phyloP scores from a whole-genome alignment of 73 alveolate genomes.

The Uronychia binucleata region DNA sequence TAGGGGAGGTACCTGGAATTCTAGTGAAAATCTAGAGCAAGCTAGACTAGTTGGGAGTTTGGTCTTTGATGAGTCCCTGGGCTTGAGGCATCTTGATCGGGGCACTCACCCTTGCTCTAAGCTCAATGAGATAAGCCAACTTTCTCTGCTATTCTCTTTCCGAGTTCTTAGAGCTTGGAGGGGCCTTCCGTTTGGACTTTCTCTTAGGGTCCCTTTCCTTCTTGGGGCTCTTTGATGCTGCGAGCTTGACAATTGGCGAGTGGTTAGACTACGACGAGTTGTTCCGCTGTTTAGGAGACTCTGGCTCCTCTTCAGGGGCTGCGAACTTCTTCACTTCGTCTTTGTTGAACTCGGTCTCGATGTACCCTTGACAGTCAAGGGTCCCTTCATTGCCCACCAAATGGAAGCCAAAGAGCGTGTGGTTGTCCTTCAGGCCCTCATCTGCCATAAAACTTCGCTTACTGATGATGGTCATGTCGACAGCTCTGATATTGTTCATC shows the following conservation, averaged over 20 bases:
- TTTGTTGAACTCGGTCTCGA: background rate
- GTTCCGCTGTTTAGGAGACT: no score
- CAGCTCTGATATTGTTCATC: background rate
- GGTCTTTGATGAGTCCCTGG: no score
- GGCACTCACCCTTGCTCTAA: no score
- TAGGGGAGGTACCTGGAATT: conserved; percentile 31
- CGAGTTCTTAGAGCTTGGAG: no score
- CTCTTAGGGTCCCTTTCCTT: no score
- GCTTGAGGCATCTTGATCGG: background rate
- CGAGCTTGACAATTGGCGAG: background rate
- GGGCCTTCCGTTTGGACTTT: conserved; percentile 26
- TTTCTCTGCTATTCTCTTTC: no score
- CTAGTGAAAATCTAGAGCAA: conserved; percentile 34
- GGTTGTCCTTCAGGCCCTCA: conserved; percentile 26
- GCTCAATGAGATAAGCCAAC: no score
- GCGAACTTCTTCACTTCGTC: background rate
- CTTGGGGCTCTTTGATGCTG: no score
- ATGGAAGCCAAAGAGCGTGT: conserved; percentile 36
- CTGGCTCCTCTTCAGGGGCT: no score
- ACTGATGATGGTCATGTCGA: background rate
- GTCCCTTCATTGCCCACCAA: conserved; percentile 48
- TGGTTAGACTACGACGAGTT: no score
- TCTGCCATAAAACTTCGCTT: background rate
- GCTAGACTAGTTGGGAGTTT: no score
- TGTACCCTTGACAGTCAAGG: conserved; percentile 28